Evolutionary conservation across 805 yeast genomes (phyloP), one percentile per base, ranked within the genome.

Genomic region (Aciculoconidium aculeatum): DNA sequence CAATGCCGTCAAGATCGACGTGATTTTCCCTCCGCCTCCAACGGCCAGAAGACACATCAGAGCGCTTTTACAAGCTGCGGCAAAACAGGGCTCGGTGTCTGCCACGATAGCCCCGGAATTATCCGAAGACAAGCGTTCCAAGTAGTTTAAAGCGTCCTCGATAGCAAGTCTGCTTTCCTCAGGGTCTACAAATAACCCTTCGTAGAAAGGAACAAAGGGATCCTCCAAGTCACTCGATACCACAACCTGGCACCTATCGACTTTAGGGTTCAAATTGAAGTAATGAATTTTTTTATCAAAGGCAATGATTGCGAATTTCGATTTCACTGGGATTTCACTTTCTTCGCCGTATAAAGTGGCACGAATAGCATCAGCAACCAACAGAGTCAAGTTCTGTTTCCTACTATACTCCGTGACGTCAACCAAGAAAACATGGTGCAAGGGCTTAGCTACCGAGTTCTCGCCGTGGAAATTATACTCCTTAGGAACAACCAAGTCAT

Each of bases 161-260:
- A 90, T 79, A 8, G 72, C 72, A 26, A 55, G 51, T 31, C 75
- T 63, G 9, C 86, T 71, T 31, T 79, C 86, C 6, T 58, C 59
- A 1, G 95, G 87, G 40, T 82, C 86, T 6, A 75, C 94, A 53
- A 87, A 87, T 17, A 87, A 55, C 0, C 96, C 96, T 2, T 66
- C 67, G 34, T 61, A 61, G 38, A 87, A 67, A 3, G 97, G 97
- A n/a, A 87, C 60, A 42, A 87, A 86, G 4, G 88, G 81, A 22
- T 81, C 88, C 4, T 71, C 76, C 16, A 84, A 49, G 46, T 87
- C 96, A 7, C 77, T 64, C 13, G 82, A 72, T 6, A 83, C 63
- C 18, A 74, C 64, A 32, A 79, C 67, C 27, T 70, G 68, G 3
- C 86, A 69, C 25, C 72, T 67, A 11, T 74, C 75, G 19, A 76